Base-by-base conservation (phyloP, 2,329 filamentous ascomycete genomes). In the Conoideocrella luteorostrata region DNA sequence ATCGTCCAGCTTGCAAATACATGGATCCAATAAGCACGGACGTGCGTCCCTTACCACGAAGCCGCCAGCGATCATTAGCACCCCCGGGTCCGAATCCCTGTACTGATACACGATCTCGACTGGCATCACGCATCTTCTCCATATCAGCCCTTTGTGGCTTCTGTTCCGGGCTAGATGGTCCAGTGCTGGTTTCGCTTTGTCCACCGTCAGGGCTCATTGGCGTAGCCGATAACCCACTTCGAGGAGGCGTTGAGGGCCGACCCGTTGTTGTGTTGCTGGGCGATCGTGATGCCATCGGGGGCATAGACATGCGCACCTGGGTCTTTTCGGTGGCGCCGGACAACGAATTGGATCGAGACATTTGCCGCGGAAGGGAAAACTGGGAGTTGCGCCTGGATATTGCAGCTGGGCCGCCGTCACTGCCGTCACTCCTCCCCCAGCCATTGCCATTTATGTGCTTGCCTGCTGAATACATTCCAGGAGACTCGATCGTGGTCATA, bases 1-100 rank as follows among this genome's bases (percentile, higher is more conserved):
- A 96, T 49, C 89, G 80, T 21, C 93, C 93, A 42, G 88, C 86
- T 63, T 90, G 86, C 53, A 98, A 77, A 61, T 91, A 94, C 51
- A 96, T 72, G 13, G 86, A 88, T 1, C 88, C 91, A 52, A 95
- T 74, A 7, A 95, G 77, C 45, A 96, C 82, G 18, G 80, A 80
- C 12, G 87, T 77, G 43, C 91, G 81, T 22, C 86, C 84, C 61
- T 86, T 90, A 23, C 88, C 88, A 60, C 88, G 88, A 52, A 84
- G 83, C 49, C 88, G 82, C 60, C 82, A 86, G 50, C 85, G 75
- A 58, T 95, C 88, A 52, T 83, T 85, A 47, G 84, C 70, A 44
- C 84, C 84, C 39, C 80, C 77, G 1, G 80, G 70, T 0, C 82
- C 82, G 57, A 95, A 88, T 0, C 88, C 88, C 47, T 81, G 78